Base-by-base conservation (phyloP, 148 eudicot species). In the Hydrangea macrophylla region DNA sequence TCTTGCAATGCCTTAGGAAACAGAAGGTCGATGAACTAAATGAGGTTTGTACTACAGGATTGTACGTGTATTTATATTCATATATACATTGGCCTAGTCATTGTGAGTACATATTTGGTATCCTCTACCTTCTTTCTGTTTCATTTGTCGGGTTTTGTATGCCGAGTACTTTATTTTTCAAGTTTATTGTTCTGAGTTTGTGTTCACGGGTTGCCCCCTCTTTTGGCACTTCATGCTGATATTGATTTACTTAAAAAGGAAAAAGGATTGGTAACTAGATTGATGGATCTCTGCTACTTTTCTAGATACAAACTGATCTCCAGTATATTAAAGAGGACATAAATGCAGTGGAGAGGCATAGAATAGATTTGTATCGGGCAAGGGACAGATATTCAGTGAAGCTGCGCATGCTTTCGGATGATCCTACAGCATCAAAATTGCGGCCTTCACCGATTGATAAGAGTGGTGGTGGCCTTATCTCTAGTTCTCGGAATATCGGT, bases 251-350 rank as follows among this genome's bases (percentile, higher is more conserved):
- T 65, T 33, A 15, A 18, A 53, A 32, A 6, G 23, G 20, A 31
- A 48, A 63, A 13, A 26, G 18, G n/a, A 23, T 45, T 65, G 30
- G 1, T 58, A 28, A 32, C 15, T 61, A 54, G 44, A 35, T 35
- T 77, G 58, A 58, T 45, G 35, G 9, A 37, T 58, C 65, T 76
- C 55, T 35, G 74, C 40, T 67, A 9, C 70, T 75, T 78, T 30
- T 73, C 57, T 68, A 90, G 97, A 74, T 88, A 71, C 97, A 90
- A 82, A 68, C 75, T 62, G 97, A 90, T 75, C 83, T 90, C 67
- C 92, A 88, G 42, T 86, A 74, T 74, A 83, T 90, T 58, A 88
- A 90, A 73, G 92, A 90, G 69, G 97, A 90, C 79, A 78, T 86
- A 44, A 78, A 69, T 78, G 78, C 86, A 9, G 94, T 90, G 59